A percentile compares a stretch with the other conserved stretches of the same genome.
phyloP scores from a whole-genome alignment of 176 grass and related monocot species.

The Aegilops longissima region DNA sequence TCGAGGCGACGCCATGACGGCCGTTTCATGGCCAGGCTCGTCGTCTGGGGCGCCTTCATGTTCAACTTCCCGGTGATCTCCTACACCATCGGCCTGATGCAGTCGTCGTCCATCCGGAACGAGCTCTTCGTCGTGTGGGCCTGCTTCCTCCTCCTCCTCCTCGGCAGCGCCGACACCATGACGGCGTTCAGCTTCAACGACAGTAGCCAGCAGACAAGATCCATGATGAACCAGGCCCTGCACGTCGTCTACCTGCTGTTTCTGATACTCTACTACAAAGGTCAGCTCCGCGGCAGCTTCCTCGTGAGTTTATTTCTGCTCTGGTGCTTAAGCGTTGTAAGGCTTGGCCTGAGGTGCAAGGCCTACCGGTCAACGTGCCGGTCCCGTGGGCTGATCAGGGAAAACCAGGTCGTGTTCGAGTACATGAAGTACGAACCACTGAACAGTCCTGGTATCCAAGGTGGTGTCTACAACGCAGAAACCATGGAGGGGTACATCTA shows the following conservation, averaged over 20 bases:
- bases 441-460: too few relatives aligned
- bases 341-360: neutral
- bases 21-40: neutral
- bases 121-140: slow-evolving; percentile 34
- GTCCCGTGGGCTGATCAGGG: too few relatives aligned
- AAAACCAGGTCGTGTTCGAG: too few relatives aligned
- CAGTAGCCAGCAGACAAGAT: neutral
- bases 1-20: slow-evolving; percentile 7
- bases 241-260: slow-evolving; percentile 8
- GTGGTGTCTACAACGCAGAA: too few relatives aligned
- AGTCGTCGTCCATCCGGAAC: slow-evolving; percentile 19
- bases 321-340: slow-evolving; percentile 1
- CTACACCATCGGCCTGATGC: slow-evolving; percentile 28
- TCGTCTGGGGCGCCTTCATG: neutral
- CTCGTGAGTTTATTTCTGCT: neutral
- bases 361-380: neutral
- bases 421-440: too few relatives aligned
- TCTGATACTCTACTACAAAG: neutral
- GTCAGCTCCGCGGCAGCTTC: neutral
- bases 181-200: neutral
- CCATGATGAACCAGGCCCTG: slow-evolving; percentile 25
- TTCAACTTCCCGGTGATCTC: slow-evolving; percentile 22
- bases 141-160: slow-evolving; percentile 31
- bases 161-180: slow-evolving; percentile 14
- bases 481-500: too few relatives aligned